phyloP scores from a whole-genome alignment of 345 rosid genomes.

The Aquilaria yunnanensis region DNA sequence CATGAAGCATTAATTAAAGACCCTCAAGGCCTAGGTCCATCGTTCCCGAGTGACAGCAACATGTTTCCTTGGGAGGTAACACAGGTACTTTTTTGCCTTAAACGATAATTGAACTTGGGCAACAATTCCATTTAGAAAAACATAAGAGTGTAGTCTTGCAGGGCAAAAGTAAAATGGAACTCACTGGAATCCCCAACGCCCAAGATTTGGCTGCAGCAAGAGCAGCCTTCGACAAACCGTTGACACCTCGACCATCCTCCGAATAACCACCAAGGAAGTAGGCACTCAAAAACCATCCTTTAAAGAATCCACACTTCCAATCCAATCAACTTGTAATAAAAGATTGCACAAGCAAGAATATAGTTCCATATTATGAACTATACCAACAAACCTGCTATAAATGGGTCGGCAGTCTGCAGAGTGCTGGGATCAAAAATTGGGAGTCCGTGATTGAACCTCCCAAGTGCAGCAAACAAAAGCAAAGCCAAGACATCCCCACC shows the following conservation, averaged over 20 bases:
- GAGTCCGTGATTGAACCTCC: conserved; percentile 87
- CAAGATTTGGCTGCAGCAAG: conserved; percentile 80
- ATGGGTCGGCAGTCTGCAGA: conserved; percentile 93
- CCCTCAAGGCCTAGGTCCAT: no score
- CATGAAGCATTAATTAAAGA: no score
- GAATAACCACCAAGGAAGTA: conserved; percentile 88
- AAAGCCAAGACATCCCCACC: conserved; percentile 89
- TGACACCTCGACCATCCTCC: conserved; percentile 81
- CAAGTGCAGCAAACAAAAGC: conserved; percentile 75
- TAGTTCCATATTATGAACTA: background rate
- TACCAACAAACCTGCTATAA: conserved; percentile 58
- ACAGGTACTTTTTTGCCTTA: no score
- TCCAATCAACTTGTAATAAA: background rate
- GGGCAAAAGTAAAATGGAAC: conserved; percentile 13
- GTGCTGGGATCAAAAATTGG: conserved; percentile 57
- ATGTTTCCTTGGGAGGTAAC: no score
- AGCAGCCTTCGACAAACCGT: conserved; percentile 62
- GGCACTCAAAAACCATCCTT: conserved; percentile 89
- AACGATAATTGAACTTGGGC: no score
- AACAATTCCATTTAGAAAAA: no score
- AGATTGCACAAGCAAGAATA: background rate
- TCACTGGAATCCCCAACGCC: conserved; percentile 79
- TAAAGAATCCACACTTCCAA: conserved; percentile 18
- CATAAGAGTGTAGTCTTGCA: no score
- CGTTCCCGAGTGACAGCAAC: no score